Evolutionary conservation across 2,329 filamentous ascomycete species (phyloP).

Genomic region (Cordyceps fumosorosea): DNA sequence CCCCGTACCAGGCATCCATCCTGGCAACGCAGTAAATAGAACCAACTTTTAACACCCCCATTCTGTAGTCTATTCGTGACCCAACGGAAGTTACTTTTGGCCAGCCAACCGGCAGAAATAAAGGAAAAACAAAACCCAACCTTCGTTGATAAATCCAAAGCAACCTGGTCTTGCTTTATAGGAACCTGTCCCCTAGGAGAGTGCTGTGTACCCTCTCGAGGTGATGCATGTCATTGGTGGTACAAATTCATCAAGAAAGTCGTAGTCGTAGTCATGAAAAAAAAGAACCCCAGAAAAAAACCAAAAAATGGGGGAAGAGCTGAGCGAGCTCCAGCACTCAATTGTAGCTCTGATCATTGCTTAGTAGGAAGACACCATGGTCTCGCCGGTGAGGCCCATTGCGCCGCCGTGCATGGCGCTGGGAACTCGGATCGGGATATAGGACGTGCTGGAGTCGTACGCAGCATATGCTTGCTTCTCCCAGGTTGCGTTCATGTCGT

Average conservation of each 20-base stretch:
- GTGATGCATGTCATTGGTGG: constrained; percentile 1
- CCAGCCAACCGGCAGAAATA: constrained; percentile 8
- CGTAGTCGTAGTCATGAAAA: background rate
- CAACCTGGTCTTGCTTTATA: constrained; percentile 7
- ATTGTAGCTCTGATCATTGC: background rate
- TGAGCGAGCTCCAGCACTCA: background rate
- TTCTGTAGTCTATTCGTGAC: constrained; percentile 11
- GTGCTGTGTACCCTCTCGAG: constrained; percentile 11
- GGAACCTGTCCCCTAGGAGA: constrained; percentile 5
- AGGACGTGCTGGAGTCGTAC: constrained; percentile 32
- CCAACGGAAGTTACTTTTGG: background rate
- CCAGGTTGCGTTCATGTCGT: constrained; percentile 20
- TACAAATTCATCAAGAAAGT: constrained; percentile 4
- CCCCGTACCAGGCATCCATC: background rate
- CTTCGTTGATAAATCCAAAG: constrained; percentile 4
- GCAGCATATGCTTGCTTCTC: constrained; percentile 28
- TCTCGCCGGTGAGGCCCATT: constrained; percentile 3
- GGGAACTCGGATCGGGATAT: constrained; percentile 23
- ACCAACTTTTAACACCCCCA: background rate
- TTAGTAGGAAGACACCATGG: constrained; percentile 6
- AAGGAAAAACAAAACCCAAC: background rate
- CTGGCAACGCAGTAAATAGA: background rate
- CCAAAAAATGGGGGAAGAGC: background rate
- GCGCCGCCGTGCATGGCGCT: background rate
- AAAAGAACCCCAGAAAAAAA: background rate